Conservation (phyloP, 805 yeast species). For the Starmerella sp. region DNA sequence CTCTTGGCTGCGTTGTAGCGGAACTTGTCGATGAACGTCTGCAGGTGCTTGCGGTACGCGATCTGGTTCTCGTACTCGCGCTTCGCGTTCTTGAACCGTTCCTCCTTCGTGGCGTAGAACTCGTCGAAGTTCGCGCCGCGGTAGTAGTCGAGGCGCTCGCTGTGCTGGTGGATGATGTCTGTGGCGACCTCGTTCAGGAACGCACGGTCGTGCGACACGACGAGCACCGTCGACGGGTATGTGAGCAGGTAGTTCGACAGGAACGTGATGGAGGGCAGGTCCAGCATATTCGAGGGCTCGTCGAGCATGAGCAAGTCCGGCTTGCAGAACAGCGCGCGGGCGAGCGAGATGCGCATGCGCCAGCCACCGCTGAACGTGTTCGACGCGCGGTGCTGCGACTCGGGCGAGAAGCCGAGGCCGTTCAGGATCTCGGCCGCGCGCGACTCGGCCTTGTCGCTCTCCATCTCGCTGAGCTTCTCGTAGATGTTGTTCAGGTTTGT, state of each 20-base stretch:
- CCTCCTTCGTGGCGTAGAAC: constrained; percentile 88
- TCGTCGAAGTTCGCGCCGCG: constrained; percentile 82
- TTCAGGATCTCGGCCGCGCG: constrained; percentile 87
- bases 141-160: constrained; percentile 92
- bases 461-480: constrained; percentile 82
- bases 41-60: constrained; percentile 90
- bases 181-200: constrained; percentile 97
- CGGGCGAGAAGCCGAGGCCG: constrained; percentile 89
- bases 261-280: constrained; percentile 94
- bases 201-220: constrained; percentile 96
- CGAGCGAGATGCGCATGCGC: constrained; percentile 98
- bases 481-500: constrained; percentile 64
- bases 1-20: constrained; percentile 97
- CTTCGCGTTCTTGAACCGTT: constrained; percentile 81
- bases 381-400: constrained; percentile 72
- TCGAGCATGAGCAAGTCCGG: constrained; percentile 88
- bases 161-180: constrained; percentile 94
- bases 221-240: constrained; percentile 84
- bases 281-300: constrained; percentile 99
- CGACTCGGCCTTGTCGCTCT: constrained; percentile 93
- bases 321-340: constrained; percentile 93
- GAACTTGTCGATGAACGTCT: constrained; percentile 88
- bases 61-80: constrained; percentile 96
- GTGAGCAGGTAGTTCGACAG: constrained; percentile 80
- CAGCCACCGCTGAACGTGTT: constrained; percentile 98